These are phyloP conservation scores for Suillus spraguei DNA, from an alignment of 768 basidiomycete genomes.

Conservation along the genomic window DNA sequence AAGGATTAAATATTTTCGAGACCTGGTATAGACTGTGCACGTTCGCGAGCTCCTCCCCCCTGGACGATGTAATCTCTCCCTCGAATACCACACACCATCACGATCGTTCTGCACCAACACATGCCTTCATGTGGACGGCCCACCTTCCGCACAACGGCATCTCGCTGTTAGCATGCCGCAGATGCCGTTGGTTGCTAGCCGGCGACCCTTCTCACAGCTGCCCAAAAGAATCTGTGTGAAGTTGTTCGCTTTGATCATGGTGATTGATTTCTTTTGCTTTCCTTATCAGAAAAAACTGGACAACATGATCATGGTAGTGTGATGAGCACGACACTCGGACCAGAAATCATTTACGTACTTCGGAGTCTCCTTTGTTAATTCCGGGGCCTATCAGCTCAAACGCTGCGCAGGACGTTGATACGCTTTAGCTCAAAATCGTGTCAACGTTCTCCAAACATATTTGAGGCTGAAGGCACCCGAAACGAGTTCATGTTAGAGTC, in stretches of 20 bases:
- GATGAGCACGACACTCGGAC: not conserved
- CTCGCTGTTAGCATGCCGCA: not conserved
- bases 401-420: not conserved
- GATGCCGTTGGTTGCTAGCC: not conserved
- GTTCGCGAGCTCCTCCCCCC: not conserved
- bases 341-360: not conserved
- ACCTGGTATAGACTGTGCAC: not conserved
- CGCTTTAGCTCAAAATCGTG: not conserved
- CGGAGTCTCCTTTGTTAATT: not conserved
- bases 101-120: not conserved
- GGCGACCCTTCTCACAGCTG: not conserved
- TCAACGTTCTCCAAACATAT: not conserved
- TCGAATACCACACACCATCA: not conserved
- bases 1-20: not conserved
- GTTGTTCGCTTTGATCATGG: not conserved
- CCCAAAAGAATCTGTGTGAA: not conserved
- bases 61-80: not conserved
- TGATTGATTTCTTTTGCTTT: not conserved
- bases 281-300: not conserved
- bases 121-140: not conserved
- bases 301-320: not conserved
- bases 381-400: not conserved
- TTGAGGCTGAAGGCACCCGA: not conserved
- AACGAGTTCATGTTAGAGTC: not conserved
- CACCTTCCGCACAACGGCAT: not conserved